Conservation (phyloP, 2,329 filamentous ascomycete species). For the Tetracladium maxilliforme region DNA sequence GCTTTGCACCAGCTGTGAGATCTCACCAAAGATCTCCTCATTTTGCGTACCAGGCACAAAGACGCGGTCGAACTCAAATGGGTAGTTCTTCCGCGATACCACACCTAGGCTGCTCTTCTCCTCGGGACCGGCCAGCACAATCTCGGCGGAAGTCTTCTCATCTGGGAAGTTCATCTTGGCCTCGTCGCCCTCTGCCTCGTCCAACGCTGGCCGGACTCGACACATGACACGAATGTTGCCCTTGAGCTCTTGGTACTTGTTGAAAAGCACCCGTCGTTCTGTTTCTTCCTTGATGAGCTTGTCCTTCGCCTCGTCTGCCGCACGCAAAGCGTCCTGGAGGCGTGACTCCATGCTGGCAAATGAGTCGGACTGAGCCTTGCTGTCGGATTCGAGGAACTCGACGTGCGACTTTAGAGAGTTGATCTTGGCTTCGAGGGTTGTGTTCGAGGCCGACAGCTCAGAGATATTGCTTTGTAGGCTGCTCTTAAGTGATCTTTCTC, state of each 20-base stretch:
- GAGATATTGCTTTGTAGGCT: slow-evolving; percentile 30
- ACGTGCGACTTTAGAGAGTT: slow-evolving; percentile 69
- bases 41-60: slow-evolving; percentile 71
- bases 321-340: slow-evolving; percentile 61
- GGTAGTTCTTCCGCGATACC: slow-evolving; percentile 62
- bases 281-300: slow-evolving; percentile 88
- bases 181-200: slow-evolving; percentile 38
- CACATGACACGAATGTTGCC: slow-evolving; percentile 99
- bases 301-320: slow-evolving; percentile 56
- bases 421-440: slow-evolving; percentile 59
- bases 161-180: slow-evolving; percentile 74
- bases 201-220: slow-evolving; percentile 66
- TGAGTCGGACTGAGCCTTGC: slow-evolving; percentile 74
- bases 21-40: slow-evolving; percentile 83
- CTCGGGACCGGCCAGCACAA: slow-evolving; percentile 69
- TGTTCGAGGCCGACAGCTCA: slow-evolving; percentile 43
- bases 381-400: slow-evolving; percentile 79
- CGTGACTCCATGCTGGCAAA: slow-evolving; percentile 70
- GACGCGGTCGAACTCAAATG: slow-evolving; percentile 86
- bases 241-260: slow-evolving; percentile 94
- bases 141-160: slow-evolving; percentile 74
- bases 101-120: slow-evolving; percentile 70
- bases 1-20: slow-evolving; percentile 91
- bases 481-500: slow-evolving; percentile 40
- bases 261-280: slow-evolving; percentile 80